Base-by-base conservation (phyloP, 139 green algal species). In the Chloropicon primus region DNA sequence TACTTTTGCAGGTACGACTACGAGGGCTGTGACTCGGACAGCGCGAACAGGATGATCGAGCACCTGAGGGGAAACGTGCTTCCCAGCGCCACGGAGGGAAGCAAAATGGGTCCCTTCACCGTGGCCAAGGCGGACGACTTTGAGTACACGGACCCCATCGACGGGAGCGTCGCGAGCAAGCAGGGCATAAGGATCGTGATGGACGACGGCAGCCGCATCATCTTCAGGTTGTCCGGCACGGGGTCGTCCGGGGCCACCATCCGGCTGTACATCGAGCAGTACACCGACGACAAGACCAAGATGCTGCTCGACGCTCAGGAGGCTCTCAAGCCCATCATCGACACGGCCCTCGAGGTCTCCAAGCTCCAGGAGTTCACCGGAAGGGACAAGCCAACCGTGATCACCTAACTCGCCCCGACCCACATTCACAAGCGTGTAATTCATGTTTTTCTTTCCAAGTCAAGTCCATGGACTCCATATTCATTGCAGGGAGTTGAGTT, bases 231-330 rank as follows among this genome's bases (percentile, higher is more conserved):
- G 74, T 94, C 88, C 0, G 92, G 94, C 74, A 98, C 93, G 2
- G 94, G 94, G 74, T 95, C 89, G 53, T 82, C 83, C 29, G 95
- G 95, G 23, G 94, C 95, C 73, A 99, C 95, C 76, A 91, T 99
- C 77, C 88, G 95, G 23, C 41, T 99, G 86, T 99, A 99, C 91
- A 94, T 98, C 79, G 95, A 99, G 91, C 89, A 97, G 82, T 99
- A 97, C 89, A 91, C 88, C 54, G 77, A 84, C 21, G 93, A 98
- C 77, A 53, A 77, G 2, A 77, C 86, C 54, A 92, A 89, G 79
- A 90, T 93, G 74, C 86, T 87, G 28, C 78, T 86, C 72, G 94
- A 98, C 74, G 89, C 95, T 2, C 89, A 97, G 81, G 89, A 90
- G 0, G 89, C 87, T 2, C 86, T 96, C 1, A 80, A 78, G 72